Conservation (phyloP, 352 stramenopile genomes). For the Phytopythium montanum region DNA sequence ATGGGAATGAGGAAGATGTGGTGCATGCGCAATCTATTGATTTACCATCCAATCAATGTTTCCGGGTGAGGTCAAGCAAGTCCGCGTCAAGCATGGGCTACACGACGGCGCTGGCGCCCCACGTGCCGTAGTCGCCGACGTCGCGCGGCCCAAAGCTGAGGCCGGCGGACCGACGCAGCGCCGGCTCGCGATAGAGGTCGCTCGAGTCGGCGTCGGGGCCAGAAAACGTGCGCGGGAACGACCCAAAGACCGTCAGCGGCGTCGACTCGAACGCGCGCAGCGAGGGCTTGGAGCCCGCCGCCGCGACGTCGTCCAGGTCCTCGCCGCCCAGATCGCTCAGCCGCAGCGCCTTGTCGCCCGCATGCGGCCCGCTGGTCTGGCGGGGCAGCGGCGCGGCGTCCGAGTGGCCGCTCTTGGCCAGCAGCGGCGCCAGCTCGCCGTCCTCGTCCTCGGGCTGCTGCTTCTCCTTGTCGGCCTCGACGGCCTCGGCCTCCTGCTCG, state of each 20-base stretch:
- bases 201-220: constrained; percentile 45
- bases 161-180: constrained; percentile 43
- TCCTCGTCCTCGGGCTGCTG: constrained; percentile 26
- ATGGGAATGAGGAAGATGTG: background rate
- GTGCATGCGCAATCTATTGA: no score
- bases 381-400: constrained; percentile 1
- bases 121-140: constrained; percentile 37
- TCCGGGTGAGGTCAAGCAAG: no score
- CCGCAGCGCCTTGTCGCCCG: constrained; percentile 7
- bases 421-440: constrained; percentile 8
- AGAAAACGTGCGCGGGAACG: constrained; percentile 13
- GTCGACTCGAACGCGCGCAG: constrained; percentile 22
- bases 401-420: constrained; percentile 8
- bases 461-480: constrained; percentile 16
- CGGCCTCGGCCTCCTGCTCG: background rate
- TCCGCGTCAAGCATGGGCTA: background rate
- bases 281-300: constrained; percentile 3
- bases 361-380: background rate
- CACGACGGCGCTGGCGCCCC: constrained; percentile 13
- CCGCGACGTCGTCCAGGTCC: constrained; percentile 12
- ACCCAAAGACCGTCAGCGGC: constrained; percentile 32
- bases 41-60: no score
- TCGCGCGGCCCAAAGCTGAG: constrained; percentile 46
- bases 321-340: constrained; percentile 11
- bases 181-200: constrained; percentile 71